Base-by-base conservation (phyloP, 495 filamentous ascomycete genomes). In the Xylaria longipes region DNA sequence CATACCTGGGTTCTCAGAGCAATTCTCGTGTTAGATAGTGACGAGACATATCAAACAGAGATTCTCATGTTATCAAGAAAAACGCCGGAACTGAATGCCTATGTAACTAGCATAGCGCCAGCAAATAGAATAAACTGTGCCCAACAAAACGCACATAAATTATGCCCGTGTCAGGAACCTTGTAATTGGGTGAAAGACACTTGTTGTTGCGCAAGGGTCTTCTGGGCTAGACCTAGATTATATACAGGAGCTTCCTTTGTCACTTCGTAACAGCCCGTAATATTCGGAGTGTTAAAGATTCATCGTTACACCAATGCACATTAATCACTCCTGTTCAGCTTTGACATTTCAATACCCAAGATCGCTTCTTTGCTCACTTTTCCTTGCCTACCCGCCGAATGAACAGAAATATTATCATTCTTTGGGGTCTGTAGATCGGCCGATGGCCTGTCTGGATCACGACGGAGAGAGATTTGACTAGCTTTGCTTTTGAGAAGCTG, bases 321-420 rank as follows among this genome's bases (percentile, higher is more conserved):
- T 17, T 25, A 54, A 25, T 27, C 3, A 54, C 7, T 25, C 22
- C 50, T 17, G 7, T 27, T 54, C 22, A 25, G 17, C 2, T 25
- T 9, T 22, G 50, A 27, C 50, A 54, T 22, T 25, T 54, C 50
- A 1, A 25, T 54, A 22, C 50, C 50, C 50, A n/a, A 54, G 20
- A 4, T 27, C n/a, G 20, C 50, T 54, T 54, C 50, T 25, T 54
- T 17, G 50, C 50, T 54, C 50, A 54, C 50, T 54, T 54, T 54
- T 27, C 17, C 50, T 54, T n/a, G 50, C 50, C 22, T 54, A 22
- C 50, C 20, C 22, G 50, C 50, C 22, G 50, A 54, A 54, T 25
- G 50, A 54, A 54, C 7, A n/a, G 50, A 54, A 27, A 54, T 54
- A 54, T 17, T 25, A 54, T 54, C 50, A 54, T 54, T 54, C n/a